Conservation (phyloP, 2,329 filamentous ascomycete genomes). For the Phaeosphaeriaceae sp. region DNA sequence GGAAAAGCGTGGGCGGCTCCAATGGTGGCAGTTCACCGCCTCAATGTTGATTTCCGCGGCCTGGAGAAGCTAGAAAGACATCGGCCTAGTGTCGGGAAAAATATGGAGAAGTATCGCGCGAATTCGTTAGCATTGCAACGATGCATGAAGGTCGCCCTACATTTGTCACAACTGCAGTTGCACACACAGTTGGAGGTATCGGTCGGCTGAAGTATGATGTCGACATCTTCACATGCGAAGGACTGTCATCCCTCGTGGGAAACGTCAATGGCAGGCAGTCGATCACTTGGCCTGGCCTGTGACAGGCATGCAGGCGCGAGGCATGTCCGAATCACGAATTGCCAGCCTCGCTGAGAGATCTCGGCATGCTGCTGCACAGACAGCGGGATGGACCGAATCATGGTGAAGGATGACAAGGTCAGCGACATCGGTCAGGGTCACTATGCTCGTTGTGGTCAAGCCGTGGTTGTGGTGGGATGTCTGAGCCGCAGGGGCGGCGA, state of each 20-base stretch:
- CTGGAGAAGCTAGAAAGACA: constrained; percentile 19
- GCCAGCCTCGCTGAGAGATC: constrained; percentile 38
- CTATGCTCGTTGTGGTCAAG: constrained; percentile 25
- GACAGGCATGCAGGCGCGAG: constrained; percentile 28
- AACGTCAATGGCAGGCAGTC: constrained; percentile 16
- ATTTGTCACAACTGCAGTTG: constrained; percentile 23
- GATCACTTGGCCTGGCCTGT: constrained; percentile 35
- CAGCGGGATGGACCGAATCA: constrained; percentile 43
- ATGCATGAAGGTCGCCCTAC: constrained; percentile 29
- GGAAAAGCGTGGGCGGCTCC: constrained; percentile 24
- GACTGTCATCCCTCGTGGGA: constrained; percentile 5
- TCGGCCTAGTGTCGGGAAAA: constrained; percentile 30
- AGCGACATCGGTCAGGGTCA: constrained; percentile 39
- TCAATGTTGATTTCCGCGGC: constrained; percentile 26
- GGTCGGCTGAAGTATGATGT: constrained; percentile 27
- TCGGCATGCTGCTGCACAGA: constrained; percentile 32
- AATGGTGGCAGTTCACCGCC: constrained; percentile 38
- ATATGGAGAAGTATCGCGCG: constrained; percentile 28
- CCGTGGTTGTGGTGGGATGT: constrained; percentile 10
- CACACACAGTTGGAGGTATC: constrained; percentile 10
- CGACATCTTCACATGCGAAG: constrained; percentile 7
- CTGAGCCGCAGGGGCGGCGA: constrained; percentile 8
- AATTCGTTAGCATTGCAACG: constrained; percentile 16
- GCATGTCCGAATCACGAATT: constrained; percentile 26
- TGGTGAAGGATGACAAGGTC: constrained; percentile 24